Conservation (phyloP, 192 early-diverging fungal genomes). For the Kickxella alabastrina region DNA sequence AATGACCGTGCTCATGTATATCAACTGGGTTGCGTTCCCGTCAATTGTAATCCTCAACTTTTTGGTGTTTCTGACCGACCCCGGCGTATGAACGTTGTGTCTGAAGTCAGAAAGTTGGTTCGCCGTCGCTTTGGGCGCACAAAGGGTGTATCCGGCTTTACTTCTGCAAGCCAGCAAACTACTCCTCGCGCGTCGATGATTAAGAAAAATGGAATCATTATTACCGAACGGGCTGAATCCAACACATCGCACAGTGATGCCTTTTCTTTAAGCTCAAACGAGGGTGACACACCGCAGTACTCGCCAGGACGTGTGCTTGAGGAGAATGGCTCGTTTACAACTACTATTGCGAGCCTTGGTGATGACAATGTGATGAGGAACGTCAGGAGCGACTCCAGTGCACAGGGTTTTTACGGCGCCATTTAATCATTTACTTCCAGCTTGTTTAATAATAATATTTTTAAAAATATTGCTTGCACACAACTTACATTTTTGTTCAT, state of each 20-base stretch:
- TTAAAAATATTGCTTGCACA: neutral
- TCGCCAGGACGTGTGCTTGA: slow-evolving; percentile 10
- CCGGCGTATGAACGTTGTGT: slow-evolving; percentile 16
- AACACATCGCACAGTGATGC: neutral
- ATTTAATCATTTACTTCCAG: neutral
- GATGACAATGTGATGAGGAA: slow-evolving; percentile 23
- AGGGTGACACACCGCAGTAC: neutral
- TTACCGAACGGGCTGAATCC: neutral
- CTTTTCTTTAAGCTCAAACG: neutral
- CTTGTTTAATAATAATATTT: neutral
- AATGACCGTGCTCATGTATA: neutral
- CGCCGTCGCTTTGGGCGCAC: neutral
- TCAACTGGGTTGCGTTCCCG: slow-evolving; percentile 15
- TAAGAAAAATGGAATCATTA: neutral
- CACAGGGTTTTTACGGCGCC: neutral
- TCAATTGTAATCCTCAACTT: slow-evolving; percentile 17
- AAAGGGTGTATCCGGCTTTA: neutral
- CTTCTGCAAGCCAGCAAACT: neutral
- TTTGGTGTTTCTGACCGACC: slow-evolving; percentile 31
- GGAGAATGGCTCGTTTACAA: slow-evolving; percentile 4
- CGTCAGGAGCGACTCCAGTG: slow-evolving; percentile 8
- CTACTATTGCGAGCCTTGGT: slow-evolving; percentile 7
- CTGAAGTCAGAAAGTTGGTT: slow-evolving; percentile 10
- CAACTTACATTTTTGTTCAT: too few species aligned
- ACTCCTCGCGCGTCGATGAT: neutral